Evolutionary conservation across 1,284 basidiomycete species (phyloP).

Genomic region (Malassezia cuniculi): DNA sequence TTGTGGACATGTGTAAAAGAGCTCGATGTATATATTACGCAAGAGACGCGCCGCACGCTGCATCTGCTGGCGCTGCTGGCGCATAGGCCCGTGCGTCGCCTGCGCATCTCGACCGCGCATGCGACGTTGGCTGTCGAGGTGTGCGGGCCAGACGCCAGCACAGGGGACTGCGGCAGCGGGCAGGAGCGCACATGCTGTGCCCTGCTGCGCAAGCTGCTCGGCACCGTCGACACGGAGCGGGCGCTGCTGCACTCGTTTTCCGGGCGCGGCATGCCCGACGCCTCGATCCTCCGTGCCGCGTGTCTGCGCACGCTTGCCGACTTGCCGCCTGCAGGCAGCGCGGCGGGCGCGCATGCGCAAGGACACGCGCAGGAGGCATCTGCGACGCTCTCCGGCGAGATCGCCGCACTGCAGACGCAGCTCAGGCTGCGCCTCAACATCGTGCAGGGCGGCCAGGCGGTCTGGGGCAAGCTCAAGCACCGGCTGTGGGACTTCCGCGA

Average conservation of each 20-base stretch:
- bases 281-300: conserved; percentile 4
- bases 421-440: conserved; percentile 12
- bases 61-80: conserved; percentile 21
- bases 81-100: conserved; percentile 21
- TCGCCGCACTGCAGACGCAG: neutral
- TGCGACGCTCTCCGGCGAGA: too few relatives aligned
- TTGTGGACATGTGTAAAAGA: conserved; percentile 36
- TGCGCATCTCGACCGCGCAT: conserved; percentile 32
- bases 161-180: neutral
- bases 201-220: conserved; percentile 5
- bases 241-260: conserved; percentile 12
- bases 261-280: conserved; percentile 4
- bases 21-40: conserved; percentile 31
- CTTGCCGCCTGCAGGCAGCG: too few relatives aligned
- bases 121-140: conserved; percentile 26
- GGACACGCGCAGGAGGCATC: too few relatives aligned
- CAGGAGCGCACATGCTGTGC: neutral
- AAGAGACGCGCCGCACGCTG: conserved; percentile 24
- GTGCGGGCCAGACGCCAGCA: neutral
- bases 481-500: conserved; percentile 32
- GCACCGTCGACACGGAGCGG: neutral
- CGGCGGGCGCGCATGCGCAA: too few relatives aligned
- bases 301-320: conserved; percentile 3
- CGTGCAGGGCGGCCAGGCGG: conserved; percentile 24
- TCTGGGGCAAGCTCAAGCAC: conserved; percentile 35